These are phyloP conservation scores for Epichloe sibirici DNA, from an alignment of 2,329 filamentous ascomycete species.

Conservation along the genomic window DNA sequence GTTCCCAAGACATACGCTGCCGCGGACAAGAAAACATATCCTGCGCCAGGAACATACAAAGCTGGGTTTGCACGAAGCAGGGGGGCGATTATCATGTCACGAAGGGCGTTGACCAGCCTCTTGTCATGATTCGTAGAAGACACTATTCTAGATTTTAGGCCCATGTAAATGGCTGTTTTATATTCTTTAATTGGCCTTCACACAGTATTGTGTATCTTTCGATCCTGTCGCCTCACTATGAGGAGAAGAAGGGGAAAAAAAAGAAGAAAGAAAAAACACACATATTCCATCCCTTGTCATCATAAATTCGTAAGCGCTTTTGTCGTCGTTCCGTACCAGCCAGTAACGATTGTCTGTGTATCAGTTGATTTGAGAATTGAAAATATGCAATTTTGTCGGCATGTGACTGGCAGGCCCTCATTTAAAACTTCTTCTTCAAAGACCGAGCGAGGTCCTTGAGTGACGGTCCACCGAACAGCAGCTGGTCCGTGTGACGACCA, in stretches of 20 bases:
- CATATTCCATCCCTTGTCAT: background rate
- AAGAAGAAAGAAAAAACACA: background rate
- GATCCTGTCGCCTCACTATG: background rate
- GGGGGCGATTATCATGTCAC: background rate
- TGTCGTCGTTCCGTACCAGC: conserved; percentile 15
- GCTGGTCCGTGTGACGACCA: conserved; percentile 42
- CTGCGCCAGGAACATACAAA: conserved; percentile 12
- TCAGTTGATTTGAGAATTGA: background rate
- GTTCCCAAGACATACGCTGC: conserved; percentile 23
- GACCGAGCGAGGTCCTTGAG: conserved; percentile 30
- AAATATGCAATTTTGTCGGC: conserved; percentile 2
- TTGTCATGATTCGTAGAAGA: background rate
- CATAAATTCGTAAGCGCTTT: conserved; percentile 4
- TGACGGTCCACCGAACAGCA: conserved; percentile 37
- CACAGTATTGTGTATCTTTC: background rate
- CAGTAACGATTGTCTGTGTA: conserved; percentile 12
- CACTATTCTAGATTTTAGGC: background rate
- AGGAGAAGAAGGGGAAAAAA: background rate
- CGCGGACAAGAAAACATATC: conserved; percentile 17
- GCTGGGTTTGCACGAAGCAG: background rate
- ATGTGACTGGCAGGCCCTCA: background rate
- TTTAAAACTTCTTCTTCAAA: conserved; percentile 21
- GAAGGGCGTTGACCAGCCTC: background rate
- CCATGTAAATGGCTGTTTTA: background rate
- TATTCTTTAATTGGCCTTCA: background rate